Evolutionary conservation across 1,139 yeast species (phyloP), one percentile per base, ranked within the genome.

Genomic region (Saccharomyces hybrid): DNA sequence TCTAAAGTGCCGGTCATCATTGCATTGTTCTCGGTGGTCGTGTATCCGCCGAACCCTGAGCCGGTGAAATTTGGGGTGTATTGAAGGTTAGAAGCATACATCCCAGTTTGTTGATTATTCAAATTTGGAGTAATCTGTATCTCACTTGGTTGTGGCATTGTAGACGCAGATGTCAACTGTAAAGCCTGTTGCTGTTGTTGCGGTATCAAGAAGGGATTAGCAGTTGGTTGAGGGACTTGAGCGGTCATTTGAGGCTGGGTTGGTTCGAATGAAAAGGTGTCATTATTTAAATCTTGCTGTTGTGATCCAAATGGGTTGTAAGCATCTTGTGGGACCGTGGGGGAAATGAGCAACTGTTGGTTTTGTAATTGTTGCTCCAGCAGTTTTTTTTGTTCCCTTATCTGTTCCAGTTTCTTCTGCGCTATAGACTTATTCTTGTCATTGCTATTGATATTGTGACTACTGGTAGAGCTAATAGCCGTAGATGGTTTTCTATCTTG

Each of bases 11-110:
- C 53, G 31, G 56, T 32, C 34, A 56, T 32, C 26, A 38, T 20
- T 38, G 23, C n/a, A 25, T 38, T 16, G 25, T 20, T 38, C 5
- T 38, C 25, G 26, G n/a, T 20, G 20, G 44, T 9, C 11, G 44
- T 38, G 62, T 77, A 78, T 4, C 83, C 83, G 16, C 84, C 84
- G 68, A 80, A 80, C 0, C 85, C 85, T 47, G 76, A 75, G 9
- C 85, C 85, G 14, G 86, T 81, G 59, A 70, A 73, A 2, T 74
- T 63, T 38, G 79, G 69, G 48, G 65, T 55, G 46, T 67, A 56
- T 28, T 58, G 55, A 9, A 59, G 50, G 41, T 63, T 54, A 41
- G 57, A 49, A 16, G 61, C 50, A 28, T 63, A 50, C 38, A 52
- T 46, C 25, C 27, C 41, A 27, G 53, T 50, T 29, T 38, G 44